A percentile compares a stretch with the other conserved stretches of the same genome.
phyloP scores from a whole-genome alignment of 1,139 yeast genomes.

The Taphrina communis region DNA sequence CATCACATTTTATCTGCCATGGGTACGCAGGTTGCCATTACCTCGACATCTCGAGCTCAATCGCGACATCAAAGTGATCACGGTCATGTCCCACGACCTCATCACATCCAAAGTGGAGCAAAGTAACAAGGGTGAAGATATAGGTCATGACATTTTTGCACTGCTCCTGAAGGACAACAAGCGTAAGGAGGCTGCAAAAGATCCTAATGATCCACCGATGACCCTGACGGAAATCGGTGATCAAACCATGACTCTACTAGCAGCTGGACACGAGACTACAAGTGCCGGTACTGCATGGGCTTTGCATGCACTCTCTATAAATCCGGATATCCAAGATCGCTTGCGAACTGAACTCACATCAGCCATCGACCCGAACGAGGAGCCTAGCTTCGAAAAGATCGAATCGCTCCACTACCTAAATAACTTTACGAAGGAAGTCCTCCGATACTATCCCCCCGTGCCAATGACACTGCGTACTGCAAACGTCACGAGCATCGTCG shows the following conservation, averaged over 20 bases:
- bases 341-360: slow-evolving; percentile 44
- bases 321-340: slow-evolving; percentile 43
- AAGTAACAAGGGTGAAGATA: slow-evolving; percentile 13
- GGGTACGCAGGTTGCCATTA: slow-evolving; percentile 27
- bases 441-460: slow-evolving; percentile 49
- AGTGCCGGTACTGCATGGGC: slow-evolving; percentile 44
- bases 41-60: slow-evolving; percentile 34
- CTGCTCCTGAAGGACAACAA: slow-evolving; percentile 42
- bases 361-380: slow-evolving; percentile 36
- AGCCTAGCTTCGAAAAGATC: slow-evolving; percentile 41
- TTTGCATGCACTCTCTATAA: slow-evolving; percentile 39
- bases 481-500: slow-evolving; percentile 46
- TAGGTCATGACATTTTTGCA: slow-evolving; percentile 43
- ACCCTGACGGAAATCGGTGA: slow-evolving; percentile 41
- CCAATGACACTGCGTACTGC: slow-evolving; percentile 50
- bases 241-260: slow-evolving; percentile 45
- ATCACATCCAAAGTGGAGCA: slow-evolving; percentile 8
- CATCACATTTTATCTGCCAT: slow-evolving; percentile 23
- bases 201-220: slow-evolving; percentile 42
- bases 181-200: slow-evolving; percentile 43
- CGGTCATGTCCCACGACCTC: slow-evolving; percentile 9
- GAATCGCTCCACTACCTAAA: slow-evolving; percentile 46
- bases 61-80: slow-evolving; percentile 14
- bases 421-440: slow-evolving; percentile 48
- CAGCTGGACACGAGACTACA: slow-evolving; percentile 47